Evolutionary conservation across 345 rosid species (phyloP), one percentile per base, ranked within the genome.

Genomic region (Salix udensis): DNA sequence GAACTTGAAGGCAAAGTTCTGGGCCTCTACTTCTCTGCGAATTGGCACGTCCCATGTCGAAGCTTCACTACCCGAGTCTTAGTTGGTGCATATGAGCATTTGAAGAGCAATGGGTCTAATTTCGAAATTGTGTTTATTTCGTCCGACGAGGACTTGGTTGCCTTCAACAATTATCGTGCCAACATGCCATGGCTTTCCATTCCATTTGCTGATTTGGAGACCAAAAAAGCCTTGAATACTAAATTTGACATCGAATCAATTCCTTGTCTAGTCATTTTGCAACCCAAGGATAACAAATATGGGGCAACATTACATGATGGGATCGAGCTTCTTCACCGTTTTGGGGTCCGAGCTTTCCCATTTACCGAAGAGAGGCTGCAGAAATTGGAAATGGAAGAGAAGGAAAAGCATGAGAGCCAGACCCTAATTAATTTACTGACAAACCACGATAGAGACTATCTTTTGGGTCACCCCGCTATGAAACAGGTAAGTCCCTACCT

Each of bases 21-120:
- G 9, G 93, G 86, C 8, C 84, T 90, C 16, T 90, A 88, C 81
- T 90, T 90, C 89, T 87, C 93, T 24, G 91, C 91, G 1, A 90
- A 88, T 48, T 88, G 93, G 93, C 82, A 87, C 75, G 77, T 77
- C 24, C 90, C 87, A 1, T 89, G 93, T 67, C 74, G 76, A 66
- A 81, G 76, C 69, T 89, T 89, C 88, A 89, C 79, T 86, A 87
- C 75, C 9, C 62, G 66, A 8, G 40, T 82, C 37, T 82, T 89
- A 11, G 71, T 74, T 7, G 75, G 60, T 5, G 74, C 75, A 19
- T 89, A 89, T 19, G 77, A 88, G 68, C 84, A 87, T 14, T 78
- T 89, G 21, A 84, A 77, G 81, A 76, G 52, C 61, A 76, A 39
- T 12, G 86, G 85, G 14, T 84, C 84, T 13, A 74, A 71, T 52